phyloP scores from a whole-genome alignment of 1,284 basidiomycete genomes.

The Ceratobasidium sp. region DNA sequence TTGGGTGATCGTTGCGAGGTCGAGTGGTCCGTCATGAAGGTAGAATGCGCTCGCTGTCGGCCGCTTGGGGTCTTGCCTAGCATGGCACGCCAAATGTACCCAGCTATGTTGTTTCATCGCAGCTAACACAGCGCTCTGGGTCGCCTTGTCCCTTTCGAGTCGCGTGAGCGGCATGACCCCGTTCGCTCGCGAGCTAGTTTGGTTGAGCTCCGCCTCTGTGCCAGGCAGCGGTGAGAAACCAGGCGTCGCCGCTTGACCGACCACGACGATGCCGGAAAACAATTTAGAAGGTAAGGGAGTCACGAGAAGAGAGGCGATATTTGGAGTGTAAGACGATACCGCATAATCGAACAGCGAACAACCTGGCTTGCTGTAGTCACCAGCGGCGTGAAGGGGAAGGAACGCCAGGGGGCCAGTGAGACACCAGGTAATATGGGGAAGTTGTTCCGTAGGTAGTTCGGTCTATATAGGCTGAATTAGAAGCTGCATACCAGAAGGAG shows the following conservation, averaged over 20 bases:
- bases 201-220: too few species aligned
- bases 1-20: background rate
- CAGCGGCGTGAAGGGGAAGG: conserved; percentile 60
- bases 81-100: background rate
- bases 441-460: conserved; percentile 39
- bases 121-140: background rate
- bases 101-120: background rate
- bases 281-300: background rate
- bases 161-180: background rate
- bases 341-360: conserved; percentile 52
- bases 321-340: conserved; percentile 58
- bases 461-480: background rate
- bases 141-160: background rate
- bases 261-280: background rate
- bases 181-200: too few species aligned
- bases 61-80: background rate
- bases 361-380: conserved; percentile 48
- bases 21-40: background rate
- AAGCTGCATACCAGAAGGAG: too few species aligned
- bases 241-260: background rate
- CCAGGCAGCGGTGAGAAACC: background rate
- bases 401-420: conserved; percentile 55
- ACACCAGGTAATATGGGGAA: conserved; percentile 61
- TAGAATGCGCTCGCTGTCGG: background rate
- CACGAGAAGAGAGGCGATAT: conserved; percentile 53